Evolutionary conservation across 306 rosid species (phyloP).

Genomic region (Trifolium subterraneum): DNA sequence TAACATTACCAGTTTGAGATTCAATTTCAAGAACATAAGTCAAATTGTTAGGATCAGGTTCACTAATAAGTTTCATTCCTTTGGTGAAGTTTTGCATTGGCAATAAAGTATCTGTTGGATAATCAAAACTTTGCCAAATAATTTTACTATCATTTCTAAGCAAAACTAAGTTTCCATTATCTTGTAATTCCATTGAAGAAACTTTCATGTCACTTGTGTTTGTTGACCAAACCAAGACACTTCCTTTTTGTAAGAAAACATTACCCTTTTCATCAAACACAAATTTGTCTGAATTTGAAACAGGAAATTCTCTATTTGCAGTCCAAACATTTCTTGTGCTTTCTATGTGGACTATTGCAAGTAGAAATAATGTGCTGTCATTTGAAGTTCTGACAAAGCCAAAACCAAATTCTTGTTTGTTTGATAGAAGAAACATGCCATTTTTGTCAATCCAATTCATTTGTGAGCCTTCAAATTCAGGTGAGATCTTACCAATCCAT

Average conservation of each 20-base stretch:
- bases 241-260: slow-evolving; percentile 54
- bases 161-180: slow-evolving; percentile 75
- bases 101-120: slow-evolving; percentile 82
- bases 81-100: slow-evolving; percentile 67
- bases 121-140: slow-evolving; percentile 84
- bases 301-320: slow-evolving; percentile 69
- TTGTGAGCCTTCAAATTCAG: slow-evolving; percentile 61
- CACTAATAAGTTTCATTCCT: slow-evolving; percentile 80
- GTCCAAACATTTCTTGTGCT: slow-evolving; percentile 58
- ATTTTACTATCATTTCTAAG: slow-evolving; percentile 50
- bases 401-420: slow-evolving; percentile 52
- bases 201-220: slow-evolving; percentile 57
- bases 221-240: slow-evolving; percentile 66
- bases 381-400: slow-evolving; percentile 59
- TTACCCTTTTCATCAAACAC: slow-evolving; percentile 68
- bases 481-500: slow-evolving; percentile 46
- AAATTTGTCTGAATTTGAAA: slow-evolving; percentile 67
- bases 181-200: slow-evolving; percentile 67
- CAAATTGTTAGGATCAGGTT: slow-evolving; percentile 54
- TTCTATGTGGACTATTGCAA: slow-evolving; percentile 54
- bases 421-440: slow-evolving; percentile 73
- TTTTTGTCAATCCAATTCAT: slow-evolving; percentile 67
- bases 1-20: slow-evolving; percentile 57
- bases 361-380: slow-evolving; percentile 59
- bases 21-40: slow-evolving; percentile 70